phyloP scores from a whole-genome alignment of 805 yeast species.

The Candida sithepensis region DNA sequence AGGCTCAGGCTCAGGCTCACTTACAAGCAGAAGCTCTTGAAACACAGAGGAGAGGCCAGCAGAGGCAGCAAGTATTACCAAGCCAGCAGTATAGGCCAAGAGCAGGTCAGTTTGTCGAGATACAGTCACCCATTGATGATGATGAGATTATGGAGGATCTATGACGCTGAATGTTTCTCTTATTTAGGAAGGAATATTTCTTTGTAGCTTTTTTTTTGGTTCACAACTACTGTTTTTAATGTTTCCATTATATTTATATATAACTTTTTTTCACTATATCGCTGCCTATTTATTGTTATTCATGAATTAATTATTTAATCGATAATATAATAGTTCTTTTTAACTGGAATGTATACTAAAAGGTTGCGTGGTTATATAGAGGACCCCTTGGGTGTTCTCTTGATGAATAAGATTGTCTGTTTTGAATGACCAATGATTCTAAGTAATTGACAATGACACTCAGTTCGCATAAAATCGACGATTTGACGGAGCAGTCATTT shows the following conservation, averaged over 20 bases:
- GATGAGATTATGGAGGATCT: constrained; percentile 43
- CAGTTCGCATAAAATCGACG: constrained; percentile 13
- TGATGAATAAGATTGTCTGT: neutral
- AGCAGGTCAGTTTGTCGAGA: neutral
- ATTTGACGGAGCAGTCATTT: constrained; percentile 11
- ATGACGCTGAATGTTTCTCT: constrained; percentile 1
- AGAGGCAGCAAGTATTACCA: constrained; percentile 1
- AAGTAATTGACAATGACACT: neutral
- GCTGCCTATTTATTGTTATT: neutral
- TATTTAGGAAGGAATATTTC: no score
- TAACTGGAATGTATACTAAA: no score
- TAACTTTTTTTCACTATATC: neutral
- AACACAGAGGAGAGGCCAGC: neutral
- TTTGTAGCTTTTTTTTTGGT: neutral
- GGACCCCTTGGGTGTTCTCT: neutral
- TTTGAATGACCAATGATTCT: neutral
- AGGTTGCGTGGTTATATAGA: no score
- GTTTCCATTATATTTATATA: neutral
- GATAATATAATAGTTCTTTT: no score
- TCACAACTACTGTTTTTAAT: neutral
- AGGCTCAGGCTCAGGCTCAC: neutral
- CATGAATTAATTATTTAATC: neutral
- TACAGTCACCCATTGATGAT: constrained; percentile 19
- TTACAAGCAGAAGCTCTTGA: neutral
- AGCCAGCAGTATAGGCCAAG: neutral